Conservation (phyloP, 1,139 yeast genomes). For the Candida frijolesensis region DNA sequence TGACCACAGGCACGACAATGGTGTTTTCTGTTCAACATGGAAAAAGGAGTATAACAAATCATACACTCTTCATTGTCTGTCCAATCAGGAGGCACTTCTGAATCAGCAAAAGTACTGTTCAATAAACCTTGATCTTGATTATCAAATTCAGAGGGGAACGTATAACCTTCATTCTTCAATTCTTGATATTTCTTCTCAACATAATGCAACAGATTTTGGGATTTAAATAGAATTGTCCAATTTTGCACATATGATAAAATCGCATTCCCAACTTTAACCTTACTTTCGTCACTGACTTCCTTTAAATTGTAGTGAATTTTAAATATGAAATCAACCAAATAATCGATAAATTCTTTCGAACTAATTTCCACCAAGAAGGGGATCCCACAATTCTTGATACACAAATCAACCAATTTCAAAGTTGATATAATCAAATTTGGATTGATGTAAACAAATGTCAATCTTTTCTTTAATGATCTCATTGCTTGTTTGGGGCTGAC, state of each 20-base stretch:
- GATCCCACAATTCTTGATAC: constrained; percentile 91
- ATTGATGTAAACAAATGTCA: constrained; percentile 58
- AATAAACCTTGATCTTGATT: constrained; percentile 27
- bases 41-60: constrained; percentile 83
- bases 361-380: constrained; percentile 82
- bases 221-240: constrained; percentile 76
- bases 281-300: constrained; percentile 41
- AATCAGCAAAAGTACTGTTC: constrained; percentile 66
- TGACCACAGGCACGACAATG: constrained; percentile 99
- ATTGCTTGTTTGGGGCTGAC: constrained; percentile 84
- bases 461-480: constrained; percentile 76
- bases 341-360: constrained; percentile 85
- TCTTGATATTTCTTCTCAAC: constrained; percentile 64
- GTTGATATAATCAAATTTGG: constrained; percentile 80
- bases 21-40: constrained; percentile 87
- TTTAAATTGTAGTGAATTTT: constrained; percentile 39
- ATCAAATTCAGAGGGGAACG: constrained; percentile 58
- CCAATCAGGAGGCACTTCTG: constrained; percentile 98
- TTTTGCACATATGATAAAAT: constrained; percentile 69
- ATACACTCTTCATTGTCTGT: constrained; percentile 93
- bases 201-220: constrained; percentile 66
- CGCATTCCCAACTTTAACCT: constrained; percentile 58
- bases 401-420: constrained; percentile 76
- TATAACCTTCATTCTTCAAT: constrained; percentile 63
- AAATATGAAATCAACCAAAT: constrained; percentile 50